A percentile compares a stretch with the other conserved stretches of the same genome.
Evolutionary conservation across 257 asterid species (phyloP).

Genomic region (Phtheirospermum japonicum): DNA sequence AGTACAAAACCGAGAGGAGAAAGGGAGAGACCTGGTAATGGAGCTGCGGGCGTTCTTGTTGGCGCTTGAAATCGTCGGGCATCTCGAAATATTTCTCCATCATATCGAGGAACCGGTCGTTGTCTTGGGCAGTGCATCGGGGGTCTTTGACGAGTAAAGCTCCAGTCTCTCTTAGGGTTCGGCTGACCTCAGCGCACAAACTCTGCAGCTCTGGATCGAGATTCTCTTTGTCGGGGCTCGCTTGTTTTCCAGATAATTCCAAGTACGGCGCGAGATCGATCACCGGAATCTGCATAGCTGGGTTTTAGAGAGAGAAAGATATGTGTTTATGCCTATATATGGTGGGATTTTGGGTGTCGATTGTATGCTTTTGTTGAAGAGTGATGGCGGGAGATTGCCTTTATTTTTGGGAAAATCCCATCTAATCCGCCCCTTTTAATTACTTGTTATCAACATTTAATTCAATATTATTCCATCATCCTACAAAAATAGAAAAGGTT

Average conservation of each 20-base stretch:
- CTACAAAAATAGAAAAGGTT: too few relatives aligned
- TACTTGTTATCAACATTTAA: too few relatives aligned
- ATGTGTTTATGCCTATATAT: too few relatives aligned
- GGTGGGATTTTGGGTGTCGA: too few relatives aligned
- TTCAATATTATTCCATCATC: too few relatives aligned
- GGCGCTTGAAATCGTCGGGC: constrained; percentile 79
- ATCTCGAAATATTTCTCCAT: too few relatives aligned
- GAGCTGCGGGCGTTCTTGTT: constrained; percentile 82
- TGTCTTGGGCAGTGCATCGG: constrained; percentile 76
- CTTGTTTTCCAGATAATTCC: constrained; percentile 27
- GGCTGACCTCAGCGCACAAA: constrained; percentile 77
- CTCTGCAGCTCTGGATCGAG: constrained; percentile 44
- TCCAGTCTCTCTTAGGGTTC: constrained; percentile 86
- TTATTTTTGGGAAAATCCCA: too few relatives aligned
- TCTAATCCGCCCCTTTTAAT: too few relatives aligned
- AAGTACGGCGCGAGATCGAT: constrained; percentile 76
- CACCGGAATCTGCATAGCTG: constrained; percentile 63
- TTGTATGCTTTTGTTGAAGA: too few relatives aligned
- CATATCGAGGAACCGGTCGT: too few relatives aligned
- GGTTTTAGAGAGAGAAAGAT: constrained; percentile 27
- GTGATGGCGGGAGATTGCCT: not conserved
- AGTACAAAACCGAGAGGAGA: constrained; percentile 12
- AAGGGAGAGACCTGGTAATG: constrained; percentile 78
- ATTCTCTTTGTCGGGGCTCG: constrained; percentile 26
- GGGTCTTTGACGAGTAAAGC: constrained; percentile 94